Evolutionary conservation across 768 basidiomycete genomes (phyloP).

Genomic region (Macrolepiota fuliginosa): DNA sequence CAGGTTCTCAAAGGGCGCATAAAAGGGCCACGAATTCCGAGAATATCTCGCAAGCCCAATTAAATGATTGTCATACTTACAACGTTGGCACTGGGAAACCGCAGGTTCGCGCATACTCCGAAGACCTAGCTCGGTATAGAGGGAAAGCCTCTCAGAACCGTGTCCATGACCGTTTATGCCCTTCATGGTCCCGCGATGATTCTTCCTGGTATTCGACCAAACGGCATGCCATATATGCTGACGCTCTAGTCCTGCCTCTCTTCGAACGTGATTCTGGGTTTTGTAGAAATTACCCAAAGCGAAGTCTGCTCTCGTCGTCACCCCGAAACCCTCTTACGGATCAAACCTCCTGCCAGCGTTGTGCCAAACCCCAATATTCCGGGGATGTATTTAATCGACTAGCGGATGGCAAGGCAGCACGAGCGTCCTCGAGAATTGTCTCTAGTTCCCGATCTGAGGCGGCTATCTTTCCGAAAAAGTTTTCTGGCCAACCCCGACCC

Average conservation of each 20-base stretch:
- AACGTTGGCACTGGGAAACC: background rate
- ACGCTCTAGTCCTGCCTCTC: conserved; percentile 25
- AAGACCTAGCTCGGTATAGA: background rate
- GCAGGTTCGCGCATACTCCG: background rate
- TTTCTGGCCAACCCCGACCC: background rate
- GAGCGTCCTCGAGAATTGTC: background rate
- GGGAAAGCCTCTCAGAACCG: background rate
- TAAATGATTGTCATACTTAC: background rate
- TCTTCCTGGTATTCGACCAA: conserved; percentile 18
- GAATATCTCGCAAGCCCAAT: background rate
- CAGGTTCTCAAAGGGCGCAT: background rate
- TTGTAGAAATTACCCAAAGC: background rate
- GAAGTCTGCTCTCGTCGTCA: background rate
- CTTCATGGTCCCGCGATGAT: background rate
- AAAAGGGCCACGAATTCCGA: too few relatives aligned
- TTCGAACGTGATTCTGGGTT: background rate
- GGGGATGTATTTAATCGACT: background rate
- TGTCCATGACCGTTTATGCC: background rate
- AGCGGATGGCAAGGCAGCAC: background rate
- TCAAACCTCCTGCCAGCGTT: background rate
- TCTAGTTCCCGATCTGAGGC: background rate
- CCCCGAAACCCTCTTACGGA: background rate
- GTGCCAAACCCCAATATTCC: background rate
- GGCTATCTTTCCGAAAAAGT: background rate
- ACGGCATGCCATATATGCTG: conserved; percentile 38